These are phyloP conservation scores for Scedosporium aurantiacum DNA, from an alignment of 2,329 filamentous ascomycete species.

Conservation along the genomic window DNA sequence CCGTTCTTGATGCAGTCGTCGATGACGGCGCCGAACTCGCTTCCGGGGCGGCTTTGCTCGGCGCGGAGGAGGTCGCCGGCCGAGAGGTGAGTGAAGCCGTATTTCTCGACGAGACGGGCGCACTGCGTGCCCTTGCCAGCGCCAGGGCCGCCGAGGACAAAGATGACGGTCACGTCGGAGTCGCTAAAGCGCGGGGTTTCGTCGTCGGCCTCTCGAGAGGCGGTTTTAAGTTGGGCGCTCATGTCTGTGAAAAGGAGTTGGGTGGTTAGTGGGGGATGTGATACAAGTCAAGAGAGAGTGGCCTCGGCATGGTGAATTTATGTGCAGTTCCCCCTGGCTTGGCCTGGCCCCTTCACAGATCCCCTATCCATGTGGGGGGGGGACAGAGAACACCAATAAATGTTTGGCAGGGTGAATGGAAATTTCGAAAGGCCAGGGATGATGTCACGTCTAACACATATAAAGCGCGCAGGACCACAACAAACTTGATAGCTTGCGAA, in stretches of 20 bases:
- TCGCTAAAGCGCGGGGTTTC: constrained; percentile 58
- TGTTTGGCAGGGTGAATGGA: background rate
- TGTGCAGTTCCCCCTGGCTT: background rate
- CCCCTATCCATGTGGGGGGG: background rate
- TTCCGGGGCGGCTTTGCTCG: constrained; percentile 79
- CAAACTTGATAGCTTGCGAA: background rate
- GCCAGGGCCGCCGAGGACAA: constrained; percentile 90
- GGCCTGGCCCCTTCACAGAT: background rate
- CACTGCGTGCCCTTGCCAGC: constrained; percentile 97
- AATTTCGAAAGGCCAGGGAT: background rate
- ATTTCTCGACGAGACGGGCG: constrained; percentile 72
- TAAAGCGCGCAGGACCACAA: background rate
- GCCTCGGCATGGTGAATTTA: background rate
- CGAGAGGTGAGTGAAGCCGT: constrained; percentile 85
- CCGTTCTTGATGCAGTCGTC: constrained; percentile 88
- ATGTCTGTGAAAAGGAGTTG: constrained; percentile 5
- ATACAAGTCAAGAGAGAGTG: background rate
- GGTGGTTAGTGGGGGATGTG: constrained; percentile 14
- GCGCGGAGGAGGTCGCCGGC: constrained; percentile 89
- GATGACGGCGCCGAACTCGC: constrained; percentile 87
- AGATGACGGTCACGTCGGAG: constrained; percentile 77
- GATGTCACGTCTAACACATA: background rate
- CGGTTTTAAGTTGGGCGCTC: background rate
- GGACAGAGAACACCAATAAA: background rate
- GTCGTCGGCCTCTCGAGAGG: background rate